Evolutionary conservation across 2,329 filamentous ascomycete genomes (phyloP), one percentile per base, ranked within the genome.

Genomic region (Cladophialophora yegresii): DNA sequence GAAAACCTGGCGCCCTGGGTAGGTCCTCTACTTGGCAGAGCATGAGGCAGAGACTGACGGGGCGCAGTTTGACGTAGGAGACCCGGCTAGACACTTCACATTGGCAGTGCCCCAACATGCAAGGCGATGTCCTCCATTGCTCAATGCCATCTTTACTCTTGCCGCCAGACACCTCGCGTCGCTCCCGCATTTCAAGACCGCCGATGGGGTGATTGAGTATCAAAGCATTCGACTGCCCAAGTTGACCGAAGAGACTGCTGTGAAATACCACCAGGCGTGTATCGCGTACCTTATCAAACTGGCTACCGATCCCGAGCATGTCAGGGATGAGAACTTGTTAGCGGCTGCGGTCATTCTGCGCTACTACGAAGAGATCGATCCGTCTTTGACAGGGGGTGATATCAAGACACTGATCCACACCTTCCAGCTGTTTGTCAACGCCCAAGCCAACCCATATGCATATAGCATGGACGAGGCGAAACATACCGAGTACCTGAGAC

Each of bases 271-370:
- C 54, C 67, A 72, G 49, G 70, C 67, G 2, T 73, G 70, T 40
- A 72, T 72, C 54, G 70, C 71, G 32, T 72, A 73, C 47, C 63
- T 75, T 12, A 69, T 73, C 43, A 69, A 70, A 50, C 59, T 75
- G 20, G 73, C 72, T 0, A 71, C 65, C 43, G 75, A 78, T 33
- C 69, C 76, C 0, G 74, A 73, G 2, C 78, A 77, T 2, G 75
- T 80, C 1, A 73, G 78, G 16, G 81, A 84, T 63, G 82, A 84
- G 69, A 81, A 82, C 40, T 72, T 84, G 1, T 79, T 85, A 36
- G 83, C 84, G 0, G 83, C 84, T 0, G 82, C 81, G 0, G 84
- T 86, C 33, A 84, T 87, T 9, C 76, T 87, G 1, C 78, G 85
- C 1, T 82, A 84, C 1, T 78, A 85, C 22, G 84, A 87, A 71